These are phyloP conservation scores for Eimeria sp. DNA, from an alignment of 169 alveolate genomes.

Conservation along the genomic window DNA sequence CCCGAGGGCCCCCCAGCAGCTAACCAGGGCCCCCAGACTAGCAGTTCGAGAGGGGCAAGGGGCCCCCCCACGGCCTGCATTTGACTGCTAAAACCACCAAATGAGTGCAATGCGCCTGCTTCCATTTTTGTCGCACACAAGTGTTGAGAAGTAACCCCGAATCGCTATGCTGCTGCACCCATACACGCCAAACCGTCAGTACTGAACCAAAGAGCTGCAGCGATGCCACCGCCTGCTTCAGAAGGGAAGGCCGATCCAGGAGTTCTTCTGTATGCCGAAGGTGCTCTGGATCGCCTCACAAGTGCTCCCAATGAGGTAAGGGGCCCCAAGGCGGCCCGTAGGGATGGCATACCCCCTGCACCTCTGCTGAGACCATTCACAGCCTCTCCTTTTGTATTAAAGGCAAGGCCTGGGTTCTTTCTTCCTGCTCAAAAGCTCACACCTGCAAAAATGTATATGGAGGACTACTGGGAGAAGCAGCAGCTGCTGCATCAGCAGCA, in stretches of 20 bases:
- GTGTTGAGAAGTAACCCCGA: background rate
- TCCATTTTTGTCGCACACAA: background rate
- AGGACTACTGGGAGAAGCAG: slow-evolving; percentile 29
- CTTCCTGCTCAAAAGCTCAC: slow-evolving; percentile 14
- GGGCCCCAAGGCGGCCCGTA: slow-evolving; percentile 29
- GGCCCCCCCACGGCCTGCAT: background rate
- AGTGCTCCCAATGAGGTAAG: background rate
- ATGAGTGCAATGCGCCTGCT: background rate
- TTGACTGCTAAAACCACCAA: background rate
- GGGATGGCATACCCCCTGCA: background rate
- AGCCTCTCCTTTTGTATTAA: slow-evolving; percentile 50
- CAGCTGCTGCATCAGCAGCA: slow-evolving; percentile 5
- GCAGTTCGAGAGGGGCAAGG: background rate
- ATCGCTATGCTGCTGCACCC: background rate
- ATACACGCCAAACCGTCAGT: background rate
- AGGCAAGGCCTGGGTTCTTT: slow-evolving; percentile 52
- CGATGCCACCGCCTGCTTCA: background rate
- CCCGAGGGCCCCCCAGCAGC: slow-evolving; percentile 46
- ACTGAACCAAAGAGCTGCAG: background rate
- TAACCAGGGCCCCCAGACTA: slow-evolving; percentile 18
- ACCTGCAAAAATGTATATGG: slow-evolving; percentile 48
- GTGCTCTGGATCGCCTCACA: background rate
- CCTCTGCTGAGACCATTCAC: slow-evolving; percentile 27
- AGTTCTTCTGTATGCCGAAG: background rate
- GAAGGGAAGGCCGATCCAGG: background rate